These are phyloP conservation scores for Globisporangium recalcitrans DNA, from an alignment of 352 stramenopile genomes.

Conservation along the genomic window DNA sequence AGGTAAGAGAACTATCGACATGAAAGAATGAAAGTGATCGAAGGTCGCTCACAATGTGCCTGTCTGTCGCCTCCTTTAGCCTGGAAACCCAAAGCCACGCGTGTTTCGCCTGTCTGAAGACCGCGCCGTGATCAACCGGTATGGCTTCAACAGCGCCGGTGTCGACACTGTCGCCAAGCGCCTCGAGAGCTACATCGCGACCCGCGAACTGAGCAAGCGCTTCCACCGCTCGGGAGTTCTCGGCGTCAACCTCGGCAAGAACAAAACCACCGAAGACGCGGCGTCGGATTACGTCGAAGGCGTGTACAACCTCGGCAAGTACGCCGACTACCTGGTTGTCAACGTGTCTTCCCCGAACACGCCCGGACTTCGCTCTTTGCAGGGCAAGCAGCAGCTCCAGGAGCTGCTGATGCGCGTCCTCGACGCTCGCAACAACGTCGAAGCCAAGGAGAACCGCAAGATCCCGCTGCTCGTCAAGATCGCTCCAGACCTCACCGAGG, in stretches of 20 bases:
- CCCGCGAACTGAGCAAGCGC: conserved; percentile 24
- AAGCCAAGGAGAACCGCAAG: conserved; percentile 41
- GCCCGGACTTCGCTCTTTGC: conserved; percentile 74
- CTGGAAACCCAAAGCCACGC: conserved; percentile 93
- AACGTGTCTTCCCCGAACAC: conserved; percentile 98
- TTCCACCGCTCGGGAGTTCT: conserved; percentile 80
- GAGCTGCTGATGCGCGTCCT: conserved; percentile 70
- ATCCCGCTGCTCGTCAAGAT: conserved; percentile 97
- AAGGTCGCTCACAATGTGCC: not conserved
- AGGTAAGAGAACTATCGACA: conserved; percentile 22
- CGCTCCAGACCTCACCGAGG: conserved; percentile 91
- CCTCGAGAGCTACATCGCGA: conserved; percentile 54
- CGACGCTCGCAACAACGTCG: conserved; percentile 57
- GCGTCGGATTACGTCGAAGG: conserved; percentile 88
- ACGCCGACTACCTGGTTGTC: conserved; percentile 97
- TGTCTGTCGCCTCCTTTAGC: not conserved
- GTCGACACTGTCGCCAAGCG: conserved; percentile 70
- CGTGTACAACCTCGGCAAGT: conserved; percentile 89
- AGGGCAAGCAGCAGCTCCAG: conserved; percentile 79
- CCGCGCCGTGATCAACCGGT: conserved; percentile 95
- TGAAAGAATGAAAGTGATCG: no score
- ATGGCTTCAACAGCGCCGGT: conserved; percentile 97
- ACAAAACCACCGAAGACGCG: conserved; percentile 89
- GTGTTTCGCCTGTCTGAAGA: conserved; percentile 96
- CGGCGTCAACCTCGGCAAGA: conserved; percentile 98